A percentile compares a stretch with the other conserved stretches of the same genome.
phyloP scores from a whole-genome alignment of 1,284 basidiomycete genomes.

The Thecaphora thlaspeos region DNA sequence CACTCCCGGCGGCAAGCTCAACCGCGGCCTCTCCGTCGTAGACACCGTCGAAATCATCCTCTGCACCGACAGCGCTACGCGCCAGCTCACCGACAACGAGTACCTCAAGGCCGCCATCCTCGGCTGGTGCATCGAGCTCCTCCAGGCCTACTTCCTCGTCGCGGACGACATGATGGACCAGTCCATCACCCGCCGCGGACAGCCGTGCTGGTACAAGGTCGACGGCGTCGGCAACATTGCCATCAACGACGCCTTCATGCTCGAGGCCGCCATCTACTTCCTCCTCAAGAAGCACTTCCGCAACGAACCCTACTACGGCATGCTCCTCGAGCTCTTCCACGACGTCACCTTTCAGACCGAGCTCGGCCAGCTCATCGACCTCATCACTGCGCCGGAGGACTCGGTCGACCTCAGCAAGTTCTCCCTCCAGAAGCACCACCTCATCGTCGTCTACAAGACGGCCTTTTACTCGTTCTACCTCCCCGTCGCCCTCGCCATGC shows the following conservation, averaged over 20 bases:
- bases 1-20: slow-evolving; percentile 92
- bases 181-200: slow-evolving; percentile 91
- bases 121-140: slow-evolving; percentile 95
- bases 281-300: slow-evolving; percentile 87
- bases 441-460: slow-evolving; percentile 97
- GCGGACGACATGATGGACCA: slow-evolving; percentile 98
- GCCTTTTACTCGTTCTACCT: slow-evolving; percentile 99
- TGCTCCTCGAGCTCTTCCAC: slow-evolving; percentile 86
- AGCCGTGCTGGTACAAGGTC: slow-evolving; percentile 85
- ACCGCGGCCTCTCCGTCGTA: slow-evolving; percentile 89
- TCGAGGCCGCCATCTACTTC: slow-evolving; percentile 89
- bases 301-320: slow-evolving; percentile 75
- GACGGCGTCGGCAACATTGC: slow-evolving; percentile 75
- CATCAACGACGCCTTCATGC: slow-evolving; percentile 96
- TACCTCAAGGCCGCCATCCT: slow-evolving; percentile 86
- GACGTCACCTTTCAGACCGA: slow-evolving; percentile 93
- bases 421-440: slow-evolving; percentile 78
- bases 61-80: slow-evolving; percentile 63
- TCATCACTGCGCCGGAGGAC: slow-evolving; percentile 92
- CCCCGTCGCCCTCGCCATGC: slow-evolving; percentile 91
- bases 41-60: slow-evolving; percentile 85
- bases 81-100: slow-evolving; percentile 62
- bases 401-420: slow-evolving; percentile 83
- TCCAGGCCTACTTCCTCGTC: slow-evolving; percentile 97
- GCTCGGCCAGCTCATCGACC: slow-evolving; percentile 90